Evolutionary conservation across 306 rosid genomes (phyloP).

Genomic region (Delonix regia): DNA sequence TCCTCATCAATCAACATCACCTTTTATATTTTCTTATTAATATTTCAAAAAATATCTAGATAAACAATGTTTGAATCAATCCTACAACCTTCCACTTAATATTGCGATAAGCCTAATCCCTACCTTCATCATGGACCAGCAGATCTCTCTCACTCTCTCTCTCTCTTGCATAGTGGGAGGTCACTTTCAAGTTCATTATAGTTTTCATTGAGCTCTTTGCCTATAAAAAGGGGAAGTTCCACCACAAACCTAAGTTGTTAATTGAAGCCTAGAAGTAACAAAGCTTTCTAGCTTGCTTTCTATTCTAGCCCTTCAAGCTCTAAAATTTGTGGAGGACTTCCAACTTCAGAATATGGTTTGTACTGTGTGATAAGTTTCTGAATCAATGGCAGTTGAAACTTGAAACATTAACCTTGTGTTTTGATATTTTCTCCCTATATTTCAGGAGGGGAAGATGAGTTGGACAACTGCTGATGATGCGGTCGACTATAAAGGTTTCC

Average conservation of each 20-base stretch:
- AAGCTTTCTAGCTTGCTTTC: slow-evolving; percentile 25
- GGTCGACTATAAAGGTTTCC: slow-evolving; percentile 75
- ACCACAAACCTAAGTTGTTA: slow-evolving; percentile 37
- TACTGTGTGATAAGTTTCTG: slow-evolving; percentile 19
- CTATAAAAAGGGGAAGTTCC: slow-evolving; percentile 63
- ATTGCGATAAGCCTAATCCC: slow-evolving; percentile 53
- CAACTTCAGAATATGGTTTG: slow-evolving; percentile 48
- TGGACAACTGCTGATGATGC: slow-evolving; percentile 75
- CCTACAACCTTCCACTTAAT: slow-evolving; percentile 51
- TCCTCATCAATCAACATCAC: slow-evolving; percentile 56
- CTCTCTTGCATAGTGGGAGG: slow-evolving; percentile 41
- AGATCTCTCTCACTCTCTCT: slow-evolving; percentile 45
- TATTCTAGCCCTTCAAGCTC: slow-evolving; percentile 18
- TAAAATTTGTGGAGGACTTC: slow-evolving; percentile 17
- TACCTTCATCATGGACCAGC: slow-evolving; percentile 35
- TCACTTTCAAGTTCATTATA: slow-evolving; percentile 39
- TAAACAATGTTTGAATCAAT: slow-evolving; percentile 37
- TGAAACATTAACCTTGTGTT: not conserved
- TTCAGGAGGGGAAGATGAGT: slow-evolving; percentile 74
- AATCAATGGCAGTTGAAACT: slow-evolving; percentile 23
- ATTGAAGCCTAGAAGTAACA: slow-evolving; percentile 28
- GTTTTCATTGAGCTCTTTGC: slow-evolving; percentile 34
- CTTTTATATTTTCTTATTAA: slow-evolving; percentile 33
- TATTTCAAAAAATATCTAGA: slow-evolving; percentile 27
- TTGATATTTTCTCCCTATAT: slow-evolving; percentile 1